Percentiles rank a stretch among this genome's conserved stretches.
phyloP scores from a whole-genome alignment of 345 rosid species.

The Sonneratia caseolaris region DNA sequence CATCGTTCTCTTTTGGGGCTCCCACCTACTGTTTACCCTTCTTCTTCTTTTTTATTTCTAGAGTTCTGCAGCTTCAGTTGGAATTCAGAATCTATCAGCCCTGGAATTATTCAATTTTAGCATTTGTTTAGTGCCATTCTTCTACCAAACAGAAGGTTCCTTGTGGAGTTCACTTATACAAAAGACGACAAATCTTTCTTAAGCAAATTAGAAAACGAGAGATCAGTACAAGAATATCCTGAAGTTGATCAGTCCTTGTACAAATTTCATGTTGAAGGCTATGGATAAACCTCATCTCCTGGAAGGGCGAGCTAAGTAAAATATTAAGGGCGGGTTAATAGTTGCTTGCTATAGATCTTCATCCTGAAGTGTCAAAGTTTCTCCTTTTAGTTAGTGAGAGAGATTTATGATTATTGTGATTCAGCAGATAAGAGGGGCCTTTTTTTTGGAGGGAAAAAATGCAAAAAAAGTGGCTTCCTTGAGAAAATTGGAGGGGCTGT shows the following conservation, averaged over 20 bases:
- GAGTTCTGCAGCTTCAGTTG: neutral
- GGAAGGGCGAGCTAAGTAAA: neutral
- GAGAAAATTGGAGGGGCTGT: neutral
- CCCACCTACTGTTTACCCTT: neutral
- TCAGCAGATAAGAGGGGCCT: neutral
- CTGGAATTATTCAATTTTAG: neutral
- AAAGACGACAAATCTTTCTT: too few relatives aligned
- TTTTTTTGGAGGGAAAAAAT: too few relatives aligned
- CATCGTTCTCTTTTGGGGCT: conserved; percentile 6
- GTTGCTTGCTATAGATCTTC: neutral
- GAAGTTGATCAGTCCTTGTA: neutral
- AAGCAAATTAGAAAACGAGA: too few relatives aligned
- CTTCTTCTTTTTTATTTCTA: neutral
- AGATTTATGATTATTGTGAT: neutral
- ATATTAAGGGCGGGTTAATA: neutral
- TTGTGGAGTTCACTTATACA: too few relatives aligned
- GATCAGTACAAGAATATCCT: too few relatives aligned
- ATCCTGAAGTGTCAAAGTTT: too few relatives aligned
- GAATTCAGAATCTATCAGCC: neutral
- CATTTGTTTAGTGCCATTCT: too few relatives aligned
- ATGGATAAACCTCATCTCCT: neutral
- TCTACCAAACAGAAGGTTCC: too few relatives aligned
- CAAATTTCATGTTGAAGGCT: neutral
- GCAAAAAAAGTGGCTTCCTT: too few relatives aligned
- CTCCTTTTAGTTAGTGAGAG: neutral